Percentiles rank a stretch among this genome's conserved stretches.
phyloP scores from a whole-genome alignment of 2,329 filamentous ascomycete genomes.

The Monosporascus ibericus region DNA sequence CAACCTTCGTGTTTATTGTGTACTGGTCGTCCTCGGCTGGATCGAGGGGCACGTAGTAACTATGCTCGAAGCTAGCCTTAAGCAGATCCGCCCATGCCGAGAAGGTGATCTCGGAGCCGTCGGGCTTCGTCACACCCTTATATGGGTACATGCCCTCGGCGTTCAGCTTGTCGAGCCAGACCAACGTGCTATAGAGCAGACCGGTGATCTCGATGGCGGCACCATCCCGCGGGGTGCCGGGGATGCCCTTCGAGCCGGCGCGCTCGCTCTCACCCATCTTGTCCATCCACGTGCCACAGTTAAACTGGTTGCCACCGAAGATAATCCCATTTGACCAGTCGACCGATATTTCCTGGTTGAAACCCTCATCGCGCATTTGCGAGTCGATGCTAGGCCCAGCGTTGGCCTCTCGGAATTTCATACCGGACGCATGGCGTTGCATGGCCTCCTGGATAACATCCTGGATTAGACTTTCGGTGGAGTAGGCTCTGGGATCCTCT shows the following conservation, averaged over 20 bases:
- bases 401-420: conserved; percentile 92
- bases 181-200: conserved; percentile 80
- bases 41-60: conserved; percentile 77
- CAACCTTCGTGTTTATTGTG: conserved; percentile 69
- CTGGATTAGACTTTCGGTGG: conserved; percentile 71
- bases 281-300: conserved; percentile 99
- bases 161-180: conserved; percentile 68
- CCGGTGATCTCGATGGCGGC: conserved; percentile 94
- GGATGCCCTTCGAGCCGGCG: conserved; percentile 86
- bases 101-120: conserved; percentile 60
- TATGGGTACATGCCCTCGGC: conserved; percentile 66
- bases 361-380: conserved; percentile 89
- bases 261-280: conserved; percentile 99
- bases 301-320: conserved; percentile 87
- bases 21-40: conserved; percentile 66
- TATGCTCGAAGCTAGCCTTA: conserved; percentile 82
- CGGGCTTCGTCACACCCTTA: conserved; percentile 61
- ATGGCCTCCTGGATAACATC: conserved; percentile 91
- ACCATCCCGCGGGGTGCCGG: conserved; percentile 93
- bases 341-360: conserved; percentile 83
- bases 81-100: conserved; percentile 73
- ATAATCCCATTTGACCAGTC: conserved; percentile 90
- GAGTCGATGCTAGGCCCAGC: conserved; percentile 81
- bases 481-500: conserved; percentile 80
- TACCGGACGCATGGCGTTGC: conserved; percentile 82